Percentiles rank a stretch among this genome's conserved stretches.
Conservation (phyloP, 2,329 filamentous ascomycete genomes). For the Chaetothyriales sp. region DNA sequence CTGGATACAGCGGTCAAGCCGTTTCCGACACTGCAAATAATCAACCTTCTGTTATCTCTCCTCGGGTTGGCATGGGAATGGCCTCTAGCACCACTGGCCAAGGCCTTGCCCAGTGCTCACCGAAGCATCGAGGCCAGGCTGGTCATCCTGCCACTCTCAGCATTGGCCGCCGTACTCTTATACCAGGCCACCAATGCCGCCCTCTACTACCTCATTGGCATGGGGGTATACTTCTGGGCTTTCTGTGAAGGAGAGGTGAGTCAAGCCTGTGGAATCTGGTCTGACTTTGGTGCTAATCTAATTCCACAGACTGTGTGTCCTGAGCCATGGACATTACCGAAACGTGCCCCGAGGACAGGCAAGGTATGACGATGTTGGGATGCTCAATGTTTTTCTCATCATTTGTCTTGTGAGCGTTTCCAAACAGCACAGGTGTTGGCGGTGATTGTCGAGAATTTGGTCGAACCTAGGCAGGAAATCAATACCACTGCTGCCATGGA, state of each 20-base stretch:
- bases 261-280: slow-evolving; percentile 12
- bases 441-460: not conserved
- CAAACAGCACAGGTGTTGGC: not conserved
- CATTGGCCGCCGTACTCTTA: slow-evolving; percentile 58
- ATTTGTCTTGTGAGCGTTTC: not conserved
- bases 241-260: slow-evolving; percentile 93
- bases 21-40: slow-evolving; percentile 70
- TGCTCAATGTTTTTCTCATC: slow-evolving; percentile 1
- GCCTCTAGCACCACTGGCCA: slow-evolving; percentile 49
- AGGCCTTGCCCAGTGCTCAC: slow-evolving; percentile 60
- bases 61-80: slow-evolving; percentile 76
- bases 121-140: slow-evolving; percentile 76
- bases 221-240: slow-evolving; percentile 86
- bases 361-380: slow-evolving; percentile 13
- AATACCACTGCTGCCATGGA: not conserved
- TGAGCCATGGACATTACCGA: slow-evolving; percentile 55
- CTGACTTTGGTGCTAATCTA: slow-evolving; percentile 10
- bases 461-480: not conserved
- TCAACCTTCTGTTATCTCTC: slow-evolving; percentile 74
- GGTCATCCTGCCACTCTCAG: slow-evolving; percentile 63
- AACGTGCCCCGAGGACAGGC: slow-evolving; percentile 17
- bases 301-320: slow-evolving; percentile 48
- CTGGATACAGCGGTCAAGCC: slow-evolving; percentile 77
- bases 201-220: slow-evolving; percentile 76
- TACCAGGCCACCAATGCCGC: slow-evolving; percentile 90